Percentiles rank a stretch among this genome's conserved stretches.
Evolutionary conservation across 108 stramenopile species (phyloP).

Genomic region (Fistulifera pelliculosa): DNA sequence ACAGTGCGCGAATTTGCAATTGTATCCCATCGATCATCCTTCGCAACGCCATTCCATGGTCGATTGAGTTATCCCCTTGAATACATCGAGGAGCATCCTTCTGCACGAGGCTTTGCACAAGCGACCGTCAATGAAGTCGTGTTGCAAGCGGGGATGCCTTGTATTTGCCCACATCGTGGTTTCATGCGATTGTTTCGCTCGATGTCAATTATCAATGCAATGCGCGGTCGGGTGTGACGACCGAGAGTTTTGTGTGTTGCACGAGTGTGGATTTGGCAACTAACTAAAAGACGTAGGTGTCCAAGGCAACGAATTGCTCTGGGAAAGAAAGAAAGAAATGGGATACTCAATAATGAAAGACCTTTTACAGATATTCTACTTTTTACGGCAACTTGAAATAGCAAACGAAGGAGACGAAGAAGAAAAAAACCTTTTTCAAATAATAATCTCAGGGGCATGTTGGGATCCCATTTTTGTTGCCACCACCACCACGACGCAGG

Average conservation of each 20-base stretch:
- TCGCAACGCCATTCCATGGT: slow-evolving; percentile 67
- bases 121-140: slow-evolving; percentile 85
- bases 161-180: slow-evolving; percentile 94
- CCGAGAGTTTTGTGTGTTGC: slow-evolving; percentile 15
- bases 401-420: too few species aligned
- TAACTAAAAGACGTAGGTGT: too few species aligned
- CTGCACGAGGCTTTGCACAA: not conserved
- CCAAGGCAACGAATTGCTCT: too few species aligned
- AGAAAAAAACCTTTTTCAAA: too few species aligned
- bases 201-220: slow-evolving; percentile 95
- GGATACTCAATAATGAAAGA: too few species aligned
- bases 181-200: slow-evolving; percentile 92
- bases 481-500: too few species aligned
- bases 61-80: slow-evolving; percentile 43
- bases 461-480: too few species aligned
- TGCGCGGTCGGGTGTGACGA: slow-evolving; percentile 71
- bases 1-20: slow-evolving; percentile 64
- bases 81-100: not conserved
- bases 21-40: slow-evolving; percentile 73
- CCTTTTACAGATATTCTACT: too few species aligned
- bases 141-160: slow-evolving; percentile 92
- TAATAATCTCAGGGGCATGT: too few species aligned
- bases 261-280: slow-evolving; percentile 21
- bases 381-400: too few species aligned
- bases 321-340: too few species aligned